Evolutionary conservation across 1,284 basidiomycete genomes (phyloP).

Genomic region (Porogramme epimiltina): DNA sequence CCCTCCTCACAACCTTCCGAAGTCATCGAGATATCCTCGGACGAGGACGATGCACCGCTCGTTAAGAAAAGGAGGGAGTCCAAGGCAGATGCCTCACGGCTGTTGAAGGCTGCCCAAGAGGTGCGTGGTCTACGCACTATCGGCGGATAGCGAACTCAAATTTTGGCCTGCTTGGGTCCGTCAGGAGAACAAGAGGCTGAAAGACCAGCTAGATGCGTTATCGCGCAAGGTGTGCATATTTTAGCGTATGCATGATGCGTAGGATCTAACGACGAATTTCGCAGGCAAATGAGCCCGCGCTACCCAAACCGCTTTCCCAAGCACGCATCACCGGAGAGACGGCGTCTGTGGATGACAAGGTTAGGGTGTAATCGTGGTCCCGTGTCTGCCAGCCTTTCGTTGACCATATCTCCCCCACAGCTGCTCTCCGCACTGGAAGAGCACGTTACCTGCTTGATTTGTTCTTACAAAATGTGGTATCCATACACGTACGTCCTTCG

Average conservation of each 20-base stretch:
- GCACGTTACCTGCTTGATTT: constrained; percentile 60
- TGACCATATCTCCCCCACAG: constrained; percentile 30
- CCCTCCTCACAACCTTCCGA: constrained; percentile 12
- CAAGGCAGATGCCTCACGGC: constrained; percentile 14
- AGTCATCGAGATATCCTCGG: constrained; percentile 30
- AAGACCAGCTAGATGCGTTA: not conserved
- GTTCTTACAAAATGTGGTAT: constrained; percentile 59
- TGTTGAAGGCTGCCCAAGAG: constrained; percentile 23
- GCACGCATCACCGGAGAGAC: not conserved
- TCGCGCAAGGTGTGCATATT: not conserved
- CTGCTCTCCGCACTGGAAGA: constrained; percentile 52
- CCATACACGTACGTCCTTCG: constrained; percentile 56
- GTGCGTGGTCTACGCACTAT: constrained; percentile 12
- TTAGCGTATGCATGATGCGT: not conserved
- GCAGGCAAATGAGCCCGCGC: not conserved
- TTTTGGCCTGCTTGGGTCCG: not conserved
- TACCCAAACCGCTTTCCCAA: constrained; percentile 1
- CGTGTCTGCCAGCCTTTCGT: too few relatives aligned
- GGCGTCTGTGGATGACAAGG: constrained; percentile 2
- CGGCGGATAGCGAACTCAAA: not conserved
- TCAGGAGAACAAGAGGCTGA: constrained; percentile 18
- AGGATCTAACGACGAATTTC: too few relatives aligned
- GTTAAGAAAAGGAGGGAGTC: constrained; percentile 4
- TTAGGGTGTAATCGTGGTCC: not conserved
- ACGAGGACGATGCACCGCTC: constrained; percentile 33